Conservation (phyloP, 2,329 filamentous ascomycete genomes). For the Arthrobotrys entomopaga region DNA sequence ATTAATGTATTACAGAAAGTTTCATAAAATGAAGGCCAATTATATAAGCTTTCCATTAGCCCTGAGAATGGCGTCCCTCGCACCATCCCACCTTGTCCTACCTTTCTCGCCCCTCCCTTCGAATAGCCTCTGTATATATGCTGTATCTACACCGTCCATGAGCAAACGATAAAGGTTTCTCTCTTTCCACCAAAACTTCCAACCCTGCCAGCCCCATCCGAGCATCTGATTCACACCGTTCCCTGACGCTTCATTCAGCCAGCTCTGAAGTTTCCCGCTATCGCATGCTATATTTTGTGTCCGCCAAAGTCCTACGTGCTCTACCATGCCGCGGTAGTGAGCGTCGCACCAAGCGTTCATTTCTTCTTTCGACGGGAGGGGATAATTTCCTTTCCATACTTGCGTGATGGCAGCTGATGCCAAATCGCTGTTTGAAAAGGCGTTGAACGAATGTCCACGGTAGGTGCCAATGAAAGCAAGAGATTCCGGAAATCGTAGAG, state of each 20-base stretch:
- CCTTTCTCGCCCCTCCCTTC: conserved; percentile 58
- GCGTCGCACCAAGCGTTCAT: conserved; percentile 59
- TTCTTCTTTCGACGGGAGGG: conserved; percentile 57
- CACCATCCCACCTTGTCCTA: conserved; percentile 60
- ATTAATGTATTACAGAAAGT: background rate
- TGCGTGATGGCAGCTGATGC: conserved; percentile 60
- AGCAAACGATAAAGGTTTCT: conserved; percentile 60
- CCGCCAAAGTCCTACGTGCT: conserved; percentile 12
- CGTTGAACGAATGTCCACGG: conserved; percentile 52
- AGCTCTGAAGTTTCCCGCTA: conserved; percentile 57
- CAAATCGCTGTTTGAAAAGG: conserved; percentile 60
- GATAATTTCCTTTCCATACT: conserved; percentile 59
- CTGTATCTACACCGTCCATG: conserved; percentile 60
- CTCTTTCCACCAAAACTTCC: conserved; percentile 61
- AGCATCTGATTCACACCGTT: conserved; percentile 60
- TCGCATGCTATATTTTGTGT: conserved; percentile 26
- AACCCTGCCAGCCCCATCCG: conserved; percentile 60
- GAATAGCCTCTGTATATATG: conserved; percentile 61
- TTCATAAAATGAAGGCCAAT: background rate
- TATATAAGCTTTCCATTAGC: conserved; percentile 15
- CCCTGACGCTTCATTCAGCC: conserved; percentile 61
- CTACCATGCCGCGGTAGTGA: conserved; percentile 11
- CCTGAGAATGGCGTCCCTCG: conserved; percentile 57
- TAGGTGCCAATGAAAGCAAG: conserved; percentile 60
- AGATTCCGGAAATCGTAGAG: conserved; percentile 59